phyloP scores from a whole-genome alignment of 805 yeast species.

The Kodamaea hsintzibuensis region DNA sequence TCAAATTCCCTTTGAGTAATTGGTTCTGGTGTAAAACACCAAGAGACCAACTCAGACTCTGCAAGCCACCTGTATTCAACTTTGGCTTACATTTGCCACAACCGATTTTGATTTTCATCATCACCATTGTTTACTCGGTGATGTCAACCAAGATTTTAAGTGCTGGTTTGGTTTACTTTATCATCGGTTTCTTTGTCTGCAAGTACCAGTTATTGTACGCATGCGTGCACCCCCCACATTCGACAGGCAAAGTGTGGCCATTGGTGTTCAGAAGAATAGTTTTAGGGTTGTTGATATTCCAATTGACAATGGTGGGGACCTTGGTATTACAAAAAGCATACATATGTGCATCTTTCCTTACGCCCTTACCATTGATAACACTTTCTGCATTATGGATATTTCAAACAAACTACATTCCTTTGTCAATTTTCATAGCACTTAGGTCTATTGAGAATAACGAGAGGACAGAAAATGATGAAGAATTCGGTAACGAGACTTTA shows the following conservation, averaged over 20 bases:
- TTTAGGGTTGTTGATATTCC: constrained; percentile 79
- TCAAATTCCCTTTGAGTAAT: constrained; percentile 61
- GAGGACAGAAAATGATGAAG: constrained; percentile 25
- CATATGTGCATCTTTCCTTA: constrained; percentile 64
- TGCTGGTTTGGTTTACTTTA: constrained; percentile 81
- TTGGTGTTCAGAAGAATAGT: constrained; percentile 79
- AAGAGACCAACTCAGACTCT: constrained; percentile 70
- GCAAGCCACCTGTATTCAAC: constrained; percentile 88
- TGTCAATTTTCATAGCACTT: constrained; percentile 82
- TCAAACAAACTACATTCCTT: constrained; percentile 76
- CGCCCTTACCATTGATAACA: constrained; percentile 76
- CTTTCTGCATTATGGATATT: constrained; percentile 73
- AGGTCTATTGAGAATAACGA: constrained; percentile 66
- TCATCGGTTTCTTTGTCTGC: constrained; percentile 83
- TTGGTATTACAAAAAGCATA: constrained; percentile 81
- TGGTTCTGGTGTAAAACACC: constrained; percentile 76
- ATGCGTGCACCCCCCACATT: constrained; percentile 93
- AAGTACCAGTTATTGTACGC: constrained; percentile 89
- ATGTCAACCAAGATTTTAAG: constrained; percentile 84
- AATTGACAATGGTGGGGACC: constrained; percentile 90
- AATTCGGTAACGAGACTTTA: constrained; percentile 44
- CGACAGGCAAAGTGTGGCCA: constrained; percentile 97
- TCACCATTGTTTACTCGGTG: constrained; percentile 83
- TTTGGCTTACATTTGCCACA: constrained; percentile 92
- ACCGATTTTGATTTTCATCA: constrained; percentile 81